These are phyloP conservation scores for Lolium multiflorum DNA, from an alignment of 176 grass and related monocot genomes.

Conservation along the genomic window DNA sequence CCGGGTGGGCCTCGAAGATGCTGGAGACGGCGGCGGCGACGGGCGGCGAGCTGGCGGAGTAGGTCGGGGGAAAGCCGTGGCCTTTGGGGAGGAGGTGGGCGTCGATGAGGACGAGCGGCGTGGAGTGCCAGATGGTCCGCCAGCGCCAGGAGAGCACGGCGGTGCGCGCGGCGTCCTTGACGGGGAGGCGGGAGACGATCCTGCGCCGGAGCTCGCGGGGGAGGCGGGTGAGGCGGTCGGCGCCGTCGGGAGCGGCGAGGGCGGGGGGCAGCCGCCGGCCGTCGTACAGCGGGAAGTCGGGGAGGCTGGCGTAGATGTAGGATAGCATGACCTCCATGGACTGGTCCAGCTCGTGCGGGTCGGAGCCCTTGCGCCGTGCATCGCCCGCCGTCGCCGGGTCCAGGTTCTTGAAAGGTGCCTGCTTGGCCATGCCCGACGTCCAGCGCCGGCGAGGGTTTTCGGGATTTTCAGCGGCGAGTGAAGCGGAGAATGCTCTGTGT, in stretches of 20 bases:
- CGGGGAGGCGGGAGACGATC: background rate
- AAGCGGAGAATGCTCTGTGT: background rate
- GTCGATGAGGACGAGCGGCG: constrained; percentile 18
- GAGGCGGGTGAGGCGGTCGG: background rate
- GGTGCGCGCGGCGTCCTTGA: constrained; percentile 23
- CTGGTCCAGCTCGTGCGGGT: background rate
- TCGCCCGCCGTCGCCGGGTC: background rate
- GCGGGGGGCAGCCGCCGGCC: background rate
- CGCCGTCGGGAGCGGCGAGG: background rate
- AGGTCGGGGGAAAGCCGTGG: background rate
- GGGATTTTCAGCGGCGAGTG: background rate
- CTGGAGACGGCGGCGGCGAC: constrained; percentile 4
- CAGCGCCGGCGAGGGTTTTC: background rate
- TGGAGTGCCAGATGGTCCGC: background rate
- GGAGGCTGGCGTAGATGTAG: background rate
- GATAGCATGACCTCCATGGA: background rate
- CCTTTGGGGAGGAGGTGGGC: background rate
- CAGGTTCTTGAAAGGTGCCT: background rate
- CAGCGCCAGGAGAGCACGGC: background rate
- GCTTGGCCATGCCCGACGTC: constrained; percentile 5
- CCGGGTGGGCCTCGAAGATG: constrained; percentile 24
- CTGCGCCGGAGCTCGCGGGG: background rate
- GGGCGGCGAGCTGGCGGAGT: background rate
- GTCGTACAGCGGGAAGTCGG: background rate
- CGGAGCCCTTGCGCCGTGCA: background rate